These are phyloP conservation scores for Pisolithus sp. DNA, from an alignment of 768 basidiomycete species.

Conservation along the genomic window DNA sequence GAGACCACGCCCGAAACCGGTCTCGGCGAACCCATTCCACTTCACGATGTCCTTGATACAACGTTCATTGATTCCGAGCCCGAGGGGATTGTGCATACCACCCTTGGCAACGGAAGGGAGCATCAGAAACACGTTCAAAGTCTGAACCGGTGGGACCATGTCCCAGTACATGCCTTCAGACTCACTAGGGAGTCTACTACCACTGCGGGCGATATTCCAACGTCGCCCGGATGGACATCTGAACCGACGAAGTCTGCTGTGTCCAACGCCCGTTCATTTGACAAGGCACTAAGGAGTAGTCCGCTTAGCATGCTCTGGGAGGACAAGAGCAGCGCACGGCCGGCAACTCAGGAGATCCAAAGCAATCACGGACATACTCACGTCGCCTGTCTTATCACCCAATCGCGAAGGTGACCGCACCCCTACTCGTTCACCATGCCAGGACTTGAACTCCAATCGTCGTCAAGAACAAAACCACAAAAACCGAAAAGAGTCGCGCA, in stretches of 20 bases:
- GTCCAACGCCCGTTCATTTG: constrained; percentile 20
- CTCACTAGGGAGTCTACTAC: constrained; percentile 9
- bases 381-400: constrained; percentile 49
- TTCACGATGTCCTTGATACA: constrained; percentile 74
- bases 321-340: constrained; percentile 19
- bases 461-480: constrained; percentile 40
- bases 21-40: constrained; percentile 45
- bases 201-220: constrained; percentile 18
- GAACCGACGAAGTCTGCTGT: constrained; percentile 17
- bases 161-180: constrained; percentile 65
- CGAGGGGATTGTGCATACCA: constrained; percentile 25
- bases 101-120: constrained; percentile 30
- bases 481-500: constrained; percentile 55
- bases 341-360: constrained; percentile 21
- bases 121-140: constrained; percentile 37
- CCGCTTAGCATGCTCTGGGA: constrained; percentile 54
- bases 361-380: constrained; percentile 30
- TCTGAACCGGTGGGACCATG: constrained; percentile 65
- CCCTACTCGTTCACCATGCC: constrained; percentile 36
- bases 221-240: constrained; percentile 25
- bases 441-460: constrained; percentile 32
- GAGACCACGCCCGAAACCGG: constrained; percentile 31
- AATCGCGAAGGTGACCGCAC: constrained; percentile 52
- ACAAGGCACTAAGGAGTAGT: constrained; percentile 46
- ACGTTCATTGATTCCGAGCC: constrained; percentile 62